Conservation (phyloP, 495 filamentous ascomycete genomes). For the Hypoxylon cercidicola region DNA sequence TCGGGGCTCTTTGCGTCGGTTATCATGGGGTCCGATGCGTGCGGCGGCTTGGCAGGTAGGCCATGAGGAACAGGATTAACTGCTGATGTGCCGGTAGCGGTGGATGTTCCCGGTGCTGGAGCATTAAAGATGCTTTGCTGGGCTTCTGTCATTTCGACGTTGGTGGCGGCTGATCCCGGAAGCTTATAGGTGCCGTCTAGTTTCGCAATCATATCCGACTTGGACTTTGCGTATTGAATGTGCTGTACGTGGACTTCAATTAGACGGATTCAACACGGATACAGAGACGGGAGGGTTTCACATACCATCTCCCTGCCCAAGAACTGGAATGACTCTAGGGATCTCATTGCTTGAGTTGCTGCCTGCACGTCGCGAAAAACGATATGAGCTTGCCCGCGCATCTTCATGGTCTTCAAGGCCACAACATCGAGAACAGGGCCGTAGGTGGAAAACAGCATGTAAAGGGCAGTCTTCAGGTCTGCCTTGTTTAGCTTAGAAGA, state of each 20-base stretch:
- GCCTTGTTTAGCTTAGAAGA: conserved; percentile 84
- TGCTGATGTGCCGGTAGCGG: conserved; percentile 50
- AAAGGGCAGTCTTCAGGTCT: conserved; percentile 84
- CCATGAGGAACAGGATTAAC: conserved; percentile 56
- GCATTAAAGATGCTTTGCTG: conserved; percentile 85
- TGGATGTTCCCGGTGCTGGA: conserved; percentile 61
- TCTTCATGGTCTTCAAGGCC: conserved; percentile 84
- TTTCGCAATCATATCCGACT: conserved; percentile 86
- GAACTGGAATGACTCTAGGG: conserved; percentile 86
- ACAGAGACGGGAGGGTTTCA: conserved; percentile 10
- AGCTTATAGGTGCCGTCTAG: conserved; percentile 88
- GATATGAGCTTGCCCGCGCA: conserved; percentile 95
- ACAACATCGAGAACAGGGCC: conserved; percentile 95
- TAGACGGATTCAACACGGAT: not conserved
- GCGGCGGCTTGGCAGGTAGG: conserved; percentile 52
- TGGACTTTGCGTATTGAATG: conserved; percentile 87
- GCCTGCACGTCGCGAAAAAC: conserved; percentile 87
- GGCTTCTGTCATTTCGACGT: conserved; percentile 74
- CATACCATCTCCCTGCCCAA: conserved; percentile 88
- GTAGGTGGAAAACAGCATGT: conserved; percentile 93
- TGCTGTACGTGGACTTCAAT: conserved; percentile 64
- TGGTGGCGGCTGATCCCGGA: conserved; percentile 63
- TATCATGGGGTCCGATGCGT: conserved; percentile 53
- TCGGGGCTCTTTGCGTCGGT: conserved; percentile 56
- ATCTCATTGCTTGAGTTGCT: conserved; percentile 89